Conservation (phyloP, 257 asterid genomes). For the Jasminum sambac region DNA sequence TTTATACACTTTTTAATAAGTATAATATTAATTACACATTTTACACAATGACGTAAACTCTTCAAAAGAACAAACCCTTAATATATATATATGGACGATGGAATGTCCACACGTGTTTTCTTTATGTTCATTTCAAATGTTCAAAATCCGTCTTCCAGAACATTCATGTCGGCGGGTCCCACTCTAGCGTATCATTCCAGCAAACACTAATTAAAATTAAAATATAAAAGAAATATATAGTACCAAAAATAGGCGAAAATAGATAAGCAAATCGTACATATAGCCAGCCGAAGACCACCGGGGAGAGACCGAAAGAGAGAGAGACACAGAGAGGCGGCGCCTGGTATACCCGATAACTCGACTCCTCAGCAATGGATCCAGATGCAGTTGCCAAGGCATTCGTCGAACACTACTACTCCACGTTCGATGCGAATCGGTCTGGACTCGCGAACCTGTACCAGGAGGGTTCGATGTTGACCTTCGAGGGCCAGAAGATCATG, state of each 20-base stretch:
- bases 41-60: too few species aligned
- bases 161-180: not conserved
- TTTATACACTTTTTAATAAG: too few species aligned
- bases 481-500: constrained; percentile 60
- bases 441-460: constrained; percentile 55
- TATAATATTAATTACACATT: too few species aligned
- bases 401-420: constrained; percentile 68
- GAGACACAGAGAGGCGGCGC: not conserved
- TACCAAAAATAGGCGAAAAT: too few species aligned
- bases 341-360: constrained; percentile 2
- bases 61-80: too few species aligned
- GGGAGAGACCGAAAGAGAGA: not conserved
- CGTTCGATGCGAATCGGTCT: constrained; percentile 56
- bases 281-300: not conserved
- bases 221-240: too few species aligned
- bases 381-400: constrained; percentile 62
- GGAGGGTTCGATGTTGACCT: constrained; percentile 56
- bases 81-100: too few species aligned
- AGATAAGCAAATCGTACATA: not conserved
- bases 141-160: not conserved
- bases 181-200: constrained; percentile 25
- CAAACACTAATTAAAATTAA: constrained; percentile 1
- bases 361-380: constrained; percentile 45
- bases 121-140: too few species aligned
- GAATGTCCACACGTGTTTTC: too few species aligned